phyloP scores from a whole-genome alignment of 176 grass and related monocot species.

The Calamus simplicifolius region DNA sequence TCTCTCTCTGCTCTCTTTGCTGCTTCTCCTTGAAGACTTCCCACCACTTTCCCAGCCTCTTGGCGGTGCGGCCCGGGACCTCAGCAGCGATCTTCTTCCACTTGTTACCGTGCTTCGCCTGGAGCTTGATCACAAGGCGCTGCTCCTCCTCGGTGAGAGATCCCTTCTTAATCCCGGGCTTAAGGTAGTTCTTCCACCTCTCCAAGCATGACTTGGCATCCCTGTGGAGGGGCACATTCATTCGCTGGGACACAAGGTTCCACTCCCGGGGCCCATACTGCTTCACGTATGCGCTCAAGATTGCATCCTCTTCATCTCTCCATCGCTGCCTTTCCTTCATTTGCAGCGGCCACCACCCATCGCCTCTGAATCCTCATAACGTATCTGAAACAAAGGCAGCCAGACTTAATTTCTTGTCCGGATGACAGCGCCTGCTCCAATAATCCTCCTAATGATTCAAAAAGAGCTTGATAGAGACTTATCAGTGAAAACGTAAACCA shows the following conservation, averaged over 20 bases:
- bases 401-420: too few species aligned
- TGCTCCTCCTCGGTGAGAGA: constrained; percentile 93
- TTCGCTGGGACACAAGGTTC: constrained; percentile 87
- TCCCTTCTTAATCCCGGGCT: constrained; percentile 82
- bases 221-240: constrained; percentile 64
- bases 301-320: constrained; percentile 92
- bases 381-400: neutral
- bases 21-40: constrained; percentile 99
- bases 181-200: constrained; percentile 98
- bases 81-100: constrained; percentile 98
- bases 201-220: constrained; percentile 97
- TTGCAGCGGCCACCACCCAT: constrained; percentile 61
- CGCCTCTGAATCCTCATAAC: constrained; percentile 42
- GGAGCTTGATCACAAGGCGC: constrained; percentile 66
- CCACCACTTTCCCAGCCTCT: constrained; percentile 98
- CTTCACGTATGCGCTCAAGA: constrained; percentile 78
- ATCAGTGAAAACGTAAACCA: too few species aligned
- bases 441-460: too few species aligned
- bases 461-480: neutral
- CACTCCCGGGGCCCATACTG: constrained; percentile 85
- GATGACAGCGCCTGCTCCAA: too few species aligned
- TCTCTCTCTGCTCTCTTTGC: constrained; percentile 53
- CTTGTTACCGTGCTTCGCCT: constrained; percentile 99
- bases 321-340: constrained; percentile 98
- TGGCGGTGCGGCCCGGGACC: constrained; percentile 75